A percentile compares a stretch with the other conserved stretches of the same genome.
phyloP scores from a whole-genome alignment of 352 stramenopile species.

The Phytopythium helicoides region DNA sequence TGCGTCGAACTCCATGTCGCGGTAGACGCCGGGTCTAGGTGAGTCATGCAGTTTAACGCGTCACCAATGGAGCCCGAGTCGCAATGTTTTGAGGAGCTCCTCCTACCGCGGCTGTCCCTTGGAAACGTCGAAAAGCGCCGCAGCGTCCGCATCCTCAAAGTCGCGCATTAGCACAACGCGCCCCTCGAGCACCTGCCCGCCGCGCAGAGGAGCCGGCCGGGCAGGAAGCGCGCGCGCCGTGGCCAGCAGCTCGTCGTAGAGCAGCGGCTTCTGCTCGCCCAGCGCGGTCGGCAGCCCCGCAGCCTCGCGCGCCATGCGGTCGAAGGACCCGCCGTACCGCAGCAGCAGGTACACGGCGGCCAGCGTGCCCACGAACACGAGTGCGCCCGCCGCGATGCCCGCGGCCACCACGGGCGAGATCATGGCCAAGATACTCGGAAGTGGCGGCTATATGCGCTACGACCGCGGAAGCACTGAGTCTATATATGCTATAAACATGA shows the following conservation, averaged over 20 bases:
- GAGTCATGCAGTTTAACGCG: no score
- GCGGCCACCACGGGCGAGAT: conserved; percentile 51
- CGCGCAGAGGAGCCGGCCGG: conserved; percentile 34
- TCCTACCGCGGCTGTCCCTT: conserved; percentile 25
- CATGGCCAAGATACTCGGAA: conserved; percentile 23
- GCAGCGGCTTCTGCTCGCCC: conserved; percentile 72
- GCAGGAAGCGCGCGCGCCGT: conserved; percentile 26
- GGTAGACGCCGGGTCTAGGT: conserved; percentile 61
- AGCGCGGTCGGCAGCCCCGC: conserved; percentile 54
- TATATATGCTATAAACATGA: conserved; percentile 3
- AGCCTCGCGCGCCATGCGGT: conserved; percentile 81
- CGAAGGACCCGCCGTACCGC: conserved; percentile 80
- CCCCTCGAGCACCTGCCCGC: conserved; percentile 25
- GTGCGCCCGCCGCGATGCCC: conserved; percentile 76
- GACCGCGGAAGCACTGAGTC: no score
- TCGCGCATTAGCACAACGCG: conserved; percentile 44
- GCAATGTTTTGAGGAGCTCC: no score
- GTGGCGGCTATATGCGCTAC: not conserved
- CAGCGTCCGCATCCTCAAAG: conserved; percentile 26
- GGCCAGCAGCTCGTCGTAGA: conserved; percentile 87
- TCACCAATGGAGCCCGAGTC: no score
- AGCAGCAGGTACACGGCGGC: conserved; percentile 84
- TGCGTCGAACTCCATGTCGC: conserved; percentile 55
- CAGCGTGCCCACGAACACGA: conserved; percentile 85
- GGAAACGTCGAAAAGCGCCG: conserved; percentile 45